A percentile compares a stretch with the other conserved stretches of the same genome.
Conservation (phyloP, 2,329 filamentous ascomycete species). For the Neonectria neomacrospora region DNA sequence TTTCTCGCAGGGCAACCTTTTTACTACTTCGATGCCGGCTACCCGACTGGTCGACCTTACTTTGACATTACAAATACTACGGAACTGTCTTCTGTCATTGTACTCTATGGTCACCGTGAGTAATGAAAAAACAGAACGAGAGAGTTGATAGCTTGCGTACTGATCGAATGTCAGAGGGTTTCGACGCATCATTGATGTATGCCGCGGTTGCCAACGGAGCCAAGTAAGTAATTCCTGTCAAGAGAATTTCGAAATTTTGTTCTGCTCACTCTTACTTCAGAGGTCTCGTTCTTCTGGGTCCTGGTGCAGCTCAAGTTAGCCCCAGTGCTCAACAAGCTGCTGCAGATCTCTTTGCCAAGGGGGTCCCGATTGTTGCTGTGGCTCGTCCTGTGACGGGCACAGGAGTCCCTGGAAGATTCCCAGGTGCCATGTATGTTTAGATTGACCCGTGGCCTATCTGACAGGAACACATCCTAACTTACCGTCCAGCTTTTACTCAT, state of each 20-base stretch:
- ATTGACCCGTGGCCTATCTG: background rate
- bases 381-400: slow-evolving; percentile 45
- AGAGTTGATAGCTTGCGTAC: background rate
- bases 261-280: slow-evolving; percentile 12
- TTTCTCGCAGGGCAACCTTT: slow-evolving; percentile 64
- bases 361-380: slow-evolving; percentile 45
- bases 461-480: background rate
- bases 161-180: slow-evolving; percentile 43
- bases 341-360: slow-evolving; percentile 40
- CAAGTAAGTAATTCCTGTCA: slow-evolving; percentile 28
- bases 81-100: slow-evolving; percentile 57
- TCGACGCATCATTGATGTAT: slow-evolving; percentile 46
- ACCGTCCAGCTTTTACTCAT: slow-evolving; percentile 39
- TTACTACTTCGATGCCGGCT: slow-evolving; percentile 62
- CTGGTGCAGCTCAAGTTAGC: slow-evolving; percentile 44
- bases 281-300: slow-evolving; percentile 47
- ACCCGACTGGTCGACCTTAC: slow-evolving; percentile 53
- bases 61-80: slow-evolving; percentile 50
- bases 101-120: slow-evolving; percentile 57
- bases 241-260: too few species aligned
- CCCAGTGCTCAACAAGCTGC: slow-evolving; percentile 42
- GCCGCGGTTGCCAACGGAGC: slow-evolving; percentile 48
- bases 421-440: slow-evolving; percentile 28
- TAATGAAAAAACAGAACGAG: background rate
- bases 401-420: slow-evolving; percentile 37